Percentiles rank a stretch among this genome's conserved stretches.
These are phyloP conservation scores for Climacium dendroides DNA, from an alignment of 225 moss, liverwort and hornwort genomes.

Conservation along the genomic window DNA sequence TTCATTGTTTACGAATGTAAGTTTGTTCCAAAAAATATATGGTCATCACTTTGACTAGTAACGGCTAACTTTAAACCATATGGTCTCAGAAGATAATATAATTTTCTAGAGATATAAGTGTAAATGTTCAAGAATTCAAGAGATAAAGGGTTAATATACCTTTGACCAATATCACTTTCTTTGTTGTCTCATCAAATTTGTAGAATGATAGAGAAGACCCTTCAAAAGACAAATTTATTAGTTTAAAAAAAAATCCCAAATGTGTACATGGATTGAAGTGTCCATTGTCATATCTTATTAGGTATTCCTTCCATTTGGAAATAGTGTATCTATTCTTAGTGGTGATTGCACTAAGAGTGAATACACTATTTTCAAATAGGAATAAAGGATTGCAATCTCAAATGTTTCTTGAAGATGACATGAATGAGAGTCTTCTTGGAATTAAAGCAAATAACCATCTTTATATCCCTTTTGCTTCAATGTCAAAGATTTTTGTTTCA, in stretches of 20 bases:
- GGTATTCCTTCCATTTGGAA: too few species aligned
- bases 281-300: background rate
- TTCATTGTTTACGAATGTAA: background rate
- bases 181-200: too few species aligned
- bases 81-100: background rate
- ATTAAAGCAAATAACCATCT: background rate
- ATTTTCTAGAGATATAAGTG: background rate
- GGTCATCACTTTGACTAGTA: background rate
- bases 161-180: background rate
- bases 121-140: background rate
- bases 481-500: background rate
- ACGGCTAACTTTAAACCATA: fast-evolving
- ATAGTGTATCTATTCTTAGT: too few species aligned
- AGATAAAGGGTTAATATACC: background rate
- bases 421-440: background rate
- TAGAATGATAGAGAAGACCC: background rate
- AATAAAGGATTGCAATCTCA: background rate
- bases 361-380: too few species aligned
- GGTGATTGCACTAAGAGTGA: too few species aligned
- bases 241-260: too few species aligned
- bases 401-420: background rate
- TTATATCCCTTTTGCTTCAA: background rate
- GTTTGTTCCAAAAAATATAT: background rate
- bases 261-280: background rate
- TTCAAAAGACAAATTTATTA: background rate